A percentile compares a stretch with the other conserved stretches of the same genome.
These are phyloP conservation scores for Calvatia gigantea DNA, from an alignment of 768 basidiomycete species.

Conservation along the genomic window DNA sequence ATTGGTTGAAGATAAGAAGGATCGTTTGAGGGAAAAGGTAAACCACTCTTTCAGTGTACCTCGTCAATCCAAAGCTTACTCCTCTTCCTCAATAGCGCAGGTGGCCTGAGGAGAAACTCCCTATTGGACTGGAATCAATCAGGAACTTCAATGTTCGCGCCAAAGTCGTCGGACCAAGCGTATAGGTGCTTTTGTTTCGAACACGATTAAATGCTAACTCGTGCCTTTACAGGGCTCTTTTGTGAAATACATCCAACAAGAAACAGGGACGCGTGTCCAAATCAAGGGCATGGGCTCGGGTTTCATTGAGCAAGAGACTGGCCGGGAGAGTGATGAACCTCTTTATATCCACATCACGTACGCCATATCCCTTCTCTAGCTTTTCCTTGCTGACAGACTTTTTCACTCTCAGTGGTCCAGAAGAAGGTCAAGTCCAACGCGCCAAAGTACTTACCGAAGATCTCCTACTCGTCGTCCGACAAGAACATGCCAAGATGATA, in stretches of 20 bases:
- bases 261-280: slow-evolving; percentile 88
- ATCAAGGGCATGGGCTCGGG: slow-evolving; percentile 91
- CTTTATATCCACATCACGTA: slow-evolving; percentile 87
- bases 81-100: slow-evolving; percentile 51
- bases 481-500: slow-evolving; percentile 78
- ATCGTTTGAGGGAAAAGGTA: slow-evolving; percentile 45
- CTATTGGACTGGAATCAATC: slow-evolving; percentile 76
- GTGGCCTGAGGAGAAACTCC: slow-evolving; percentile 93
- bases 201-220: neutral
- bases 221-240: slow-evolving; percentile 66
- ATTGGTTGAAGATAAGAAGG: slow-evolving; percentile 63
- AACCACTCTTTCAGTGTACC: neutral
- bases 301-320: slow-evolving; percentile 72
- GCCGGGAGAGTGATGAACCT: slow-evolving; percentile 77
- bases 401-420: slow-evolving; percentile 50
- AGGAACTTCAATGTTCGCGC: slow-evolving; percentile 92
- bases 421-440: slow-evolving; percentile 72
- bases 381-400: neutral
- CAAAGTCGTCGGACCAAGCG: slow-evolving; percentile 88
- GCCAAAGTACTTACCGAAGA: slow-evolving; percentile 83
- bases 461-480: slow-evolving; percentile 72
- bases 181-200: slow-evolving; percentile 27
- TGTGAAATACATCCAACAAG: slow-evolving; percentile 88
- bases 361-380: slow-evolving; percentile 27
- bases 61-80: neutral